phyloP scores from a whole-genome alignment of 208 protist species.

The Acanthamoeba lenticulata region DNA sequence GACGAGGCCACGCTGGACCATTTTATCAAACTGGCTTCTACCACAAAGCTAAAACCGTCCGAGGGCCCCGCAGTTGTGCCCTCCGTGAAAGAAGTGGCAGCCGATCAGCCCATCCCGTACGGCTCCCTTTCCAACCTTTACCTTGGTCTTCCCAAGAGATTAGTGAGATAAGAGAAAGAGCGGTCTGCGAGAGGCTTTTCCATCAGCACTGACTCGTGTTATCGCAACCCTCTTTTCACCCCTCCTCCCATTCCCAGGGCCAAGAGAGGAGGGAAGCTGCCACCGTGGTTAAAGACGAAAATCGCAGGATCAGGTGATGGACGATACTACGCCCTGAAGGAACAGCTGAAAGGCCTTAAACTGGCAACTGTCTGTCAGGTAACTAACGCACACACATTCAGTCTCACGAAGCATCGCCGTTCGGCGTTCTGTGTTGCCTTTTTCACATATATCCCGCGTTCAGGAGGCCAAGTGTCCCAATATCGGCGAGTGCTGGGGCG shows the following conservation, averaged over 20 bases:
- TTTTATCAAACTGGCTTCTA: background rate
- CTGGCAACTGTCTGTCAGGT: slow-evolving; percentile 85
- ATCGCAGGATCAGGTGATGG: background rate
- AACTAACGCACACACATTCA: background rate
- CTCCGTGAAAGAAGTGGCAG: no score
- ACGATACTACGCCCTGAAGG: slow-evolving; percentile 67
- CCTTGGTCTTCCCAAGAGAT: background rate
- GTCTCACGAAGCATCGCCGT: background rate
- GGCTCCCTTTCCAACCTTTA: background rate
- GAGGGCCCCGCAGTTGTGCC: no score
- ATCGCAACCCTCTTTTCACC: background rate
- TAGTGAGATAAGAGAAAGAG: background rate
- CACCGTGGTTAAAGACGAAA: slow-evolving; percentile 47
- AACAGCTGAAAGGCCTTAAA: slow-evolving; percentile 68
- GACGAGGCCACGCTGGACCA: background rate
- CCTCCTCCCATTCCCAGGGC: background rate
- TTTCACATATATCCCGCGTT: background rate
- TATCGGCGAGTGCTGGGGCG: slow-evolving; percentile 98
- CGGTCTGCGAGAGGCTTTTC: no score
- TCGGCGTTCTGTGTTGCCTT: background rate
- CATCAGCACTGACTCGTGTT: no score
- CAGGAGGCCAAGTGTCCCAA: slow-evolving; percentile 97
- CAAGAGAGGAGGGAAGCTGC: slow-evolving; percentile 24
- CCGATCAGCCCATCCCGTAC: no score
- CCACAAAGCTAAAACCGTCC: background rate